phyloP scores from a whole-genome alignment of 2,329 filamentous ascomycete genomes.

The Penicillium sp. region DNA sequence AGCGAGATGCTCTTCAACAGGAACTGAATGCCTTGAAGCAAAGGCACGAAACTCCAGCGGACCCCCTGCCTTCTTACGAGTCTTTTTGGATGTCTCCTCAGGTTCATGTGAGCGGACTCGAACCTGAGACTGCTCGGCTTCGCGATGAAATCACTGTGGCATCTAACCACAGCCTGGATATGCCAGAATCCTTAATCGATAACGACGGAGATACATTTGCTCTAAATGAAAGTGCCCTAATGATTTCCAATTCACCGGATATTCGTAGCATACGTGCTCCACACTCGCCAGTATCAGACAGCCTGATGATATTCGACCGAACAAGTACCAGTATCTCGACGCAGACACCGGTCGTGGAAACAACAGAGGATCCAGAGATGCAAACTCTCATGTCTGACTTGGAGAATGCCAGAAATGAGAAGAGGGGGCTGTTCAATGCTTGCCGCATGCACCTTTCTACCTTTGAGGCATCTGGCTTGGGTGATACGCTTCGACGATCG shows the following conservation, averaged over 20 bases:
- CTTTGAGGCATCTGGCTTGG: conserved; percentile 28
- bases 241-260: conserved; percentile 40
- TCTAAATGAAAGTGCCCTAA: conserved; percentile 36
- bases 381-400: conserved; percentile 40
- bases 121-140: conserved; percentile 25
- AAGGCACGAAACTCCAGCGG: conserved; percentile 9
- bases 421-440: conserved; percentile 44
- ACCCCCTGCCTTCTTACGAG: conserved; percentile 19
- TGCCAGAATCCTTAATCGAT: conserved; percentile 1
- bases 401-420: conserved; percentile 46
- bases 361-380: conserved; percentile 32
- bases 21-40: conserved; percentile 31
- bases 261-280: conserved; percentile 24
- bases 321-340: conserved; percentile 22
- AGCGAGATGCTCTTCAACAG: conserved; percentile 35
- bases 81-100: conserved; percentile 24
- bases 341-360: conserved; percentile 22
- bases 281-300: conserved; percentile 22
- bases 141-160: conserved; percentile 28
- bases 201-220: conserved; percentile 33
- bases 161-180: conserved; percentile 8
- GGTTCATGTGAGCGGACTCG: conserved; percentile 25
- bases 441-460: conserved; percentile 39
- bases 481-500: conserved; percentile 29
- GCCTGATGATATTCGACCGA: conserved; percentile 23